Conservation (phyloP, 2,329 filamentous ascomycete species). For the Trichophyton simii region DNA sequence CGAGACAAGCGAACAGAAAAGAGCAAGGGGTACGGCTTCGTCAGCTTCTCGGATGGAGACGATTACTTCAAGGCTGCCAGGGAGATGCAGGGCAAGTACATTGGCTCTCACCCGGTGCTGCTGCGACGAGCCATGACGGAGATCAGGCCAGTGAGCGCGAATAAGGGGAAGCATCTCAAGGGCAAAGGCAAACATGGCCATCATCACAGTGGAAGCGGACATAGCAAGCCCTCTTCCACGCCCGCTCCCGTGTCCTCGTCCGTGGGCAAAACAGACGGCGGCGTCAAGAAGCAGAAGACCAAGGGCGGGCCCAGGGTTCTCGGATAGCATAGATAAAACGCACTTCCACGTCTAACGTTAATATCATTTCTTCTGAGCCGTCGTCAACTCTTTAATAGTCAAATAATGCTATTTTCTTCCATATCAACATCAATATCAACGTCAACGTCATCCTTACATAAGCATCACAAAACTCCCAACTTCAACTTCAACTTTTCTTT, state of each 20-base stretch:
- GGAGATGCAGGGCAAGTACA: slow-evolving; percentile 99
- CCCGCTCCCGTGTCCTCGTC: background rate
- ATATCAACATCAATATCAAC: too few relatives aligned
- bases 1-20: slow-evolving; percentile 94
- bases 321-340: slow-evolving; percentile 18
- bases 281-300: slow-evolving; percentile 36
- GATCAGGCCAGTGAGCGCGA: slow-evolving; percentile 63
- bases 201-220: slow-evolving; percentile 21
- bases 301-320: slow-evolving; percentile 35
- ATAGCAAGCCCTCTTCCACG: slow-evolving; percentile 16
- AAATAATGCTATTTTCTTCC: background rate
- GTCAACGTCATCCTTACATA: background rate
- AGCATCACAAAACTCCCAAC: background rate
- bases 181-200: slow-evolving; percentile 19
- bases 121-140: slow-evolving; percentile 84
- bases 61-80: slow-evolving; percentile 93
- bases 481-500: slow-evolving; percentile 3
- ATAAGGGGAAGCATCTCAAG: slow-evolving; percentile 51
- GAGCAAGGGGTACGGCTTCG: slow-evolving; percentile 91
- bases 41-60: slow-evolving; percentile 88
- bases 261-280: slow-evolving; percentile 30
- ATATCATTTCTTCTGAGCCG: too few relatives aligned
- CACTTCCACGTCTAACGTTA: too few relatives aligned
- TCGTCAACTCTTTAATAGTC: background rate
- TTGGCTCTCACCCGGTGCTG: slow-evolving; percentile 86